phyloP scores from a whole-genome alignment of 805 yeast genomes.

The Ogataea degrootiae region DNA sequence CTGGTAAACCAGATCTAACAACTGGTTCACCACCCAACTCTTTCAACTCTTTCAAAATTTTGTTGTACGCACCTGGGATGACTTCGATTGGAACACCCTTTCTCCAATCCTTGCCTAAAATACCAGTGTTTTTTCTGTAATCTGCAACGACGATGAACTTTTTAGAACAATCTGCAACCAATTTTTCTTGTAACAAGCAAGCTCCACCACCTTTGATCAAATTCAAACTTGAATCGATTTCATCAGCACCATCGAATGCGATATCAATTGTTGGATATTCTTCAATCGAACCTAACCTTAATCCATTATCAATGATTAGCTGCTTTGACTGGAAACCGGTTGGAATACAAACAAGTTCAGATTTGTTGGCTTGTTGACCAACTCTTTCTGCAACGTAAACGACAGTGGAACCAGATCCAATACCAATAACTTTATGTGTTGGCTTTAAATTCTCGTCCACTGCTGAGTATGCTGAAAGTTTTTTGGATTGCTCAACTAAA shows the following conservation, averaged over 20 bases:
- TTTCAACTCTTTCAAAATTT: constrained; percentile 61
- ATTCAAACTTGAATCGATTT: constrained; percentile 75
- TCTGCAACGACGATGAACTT: constrained; percentile 89
- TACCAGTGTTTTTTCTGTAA: constrained; percentile 71
- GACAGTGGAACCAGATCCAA: constrained; percentile 97
- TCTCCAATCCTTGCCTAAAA: constrained; percentile 76
- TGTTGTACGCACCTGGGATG: constrained; percentile 81
- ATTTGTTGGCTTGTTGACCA: constrained; percentile 58
- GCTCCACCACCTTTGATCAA: constrained; percentile 99
- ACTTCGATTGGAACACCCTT: constrained; percentile 95
- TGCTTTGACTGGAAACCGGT: constrained; percentile 95
- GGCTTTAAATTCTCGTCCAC: constrained; percentile 81
- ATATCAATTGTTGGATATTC: constrained; percentile 79
- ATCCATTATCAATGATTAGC: constrained; percentile 75
- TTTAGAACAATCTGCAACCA: constrained; percentile 77
- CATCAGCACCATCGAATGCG: constrained; percentile 99
- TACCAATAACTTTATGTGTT: constrained; percentile 72
- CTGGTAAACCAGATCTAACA: constrained; percentile 80
- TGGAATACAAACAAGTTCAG: constrained; percentile 73
- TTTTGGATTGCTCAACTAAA: constrained; percentile 76
- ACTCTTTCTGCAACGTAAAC: constrained; percentile 95
- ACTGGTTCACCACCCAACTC: constrained; percentile 60
- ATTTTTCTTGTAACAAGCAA: constrained; percentile 91
- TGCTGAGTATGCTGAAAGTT: constrained; percentile 85
- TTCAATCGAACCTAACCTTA: constrained; percentile 75